Base-by-base conservation (phyloP, 2,329 filamentous ascomycete species). In the Scopulariopsis brevicaulis region DNA sequence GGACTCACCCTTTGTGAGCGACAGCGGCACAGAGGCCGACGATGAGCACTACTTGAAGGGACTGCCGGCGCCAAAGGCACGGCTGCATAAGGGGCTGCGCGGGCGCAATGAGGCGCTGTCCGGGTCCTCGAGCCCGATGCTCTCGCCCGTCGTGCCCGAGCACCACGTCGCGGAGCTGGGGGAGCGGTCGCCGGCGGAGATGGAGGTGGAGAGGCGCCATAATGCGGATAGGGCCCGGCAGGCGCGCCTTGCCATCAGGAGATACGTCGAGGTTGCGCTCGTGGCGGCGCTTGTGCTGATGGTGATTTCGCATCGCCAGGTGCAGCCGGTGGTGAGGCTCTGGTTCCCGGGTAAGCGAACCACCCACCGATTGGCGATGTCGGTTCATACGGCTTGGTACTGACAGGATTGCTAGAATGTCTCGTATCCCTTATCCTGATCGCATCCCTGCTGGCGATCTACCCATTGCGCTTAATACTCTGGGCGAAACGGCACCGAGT, bases 21-120 rank as follows among this genome's bases (percentile, higher is more conserved):
- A 96, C 64, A 96, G 91, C 69, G 93, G 93, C 25, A 96, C 92
- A 20, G 93, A 97, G 69, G 93, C 93, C 46, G 93, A 96, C 66
- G 93, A 97, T 73, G 93, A 97, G 70, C 88, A 92, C 62, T 86
- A 93, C 64, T 77, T 96, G 59, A 94, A 87, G 69, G 88, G 91
- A 0, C 74, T 96, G 24, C 92, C 93, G 1, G 89, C 92, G 2
- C 89, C 92, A 2, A 86, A 80, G n/a, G 64, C 79, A 10, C 81
- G 84, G 60, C 77, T 83, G 35, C 86, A 88, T 67, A 96, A 96
- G 72, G 92, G 91, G 8, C 71, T 96, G 54, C 81, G 87, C 60
- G 85, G 82, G 59, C 72, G 70, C 59, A 78, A 82, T 63, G 84
- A 79, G 64, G 67, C 66, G 3, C 64, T 79, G 2, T 85, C 83